Conservation (phyloP, 768 basidiomycete species). For the Mrakia hoshinonis region DNA sequence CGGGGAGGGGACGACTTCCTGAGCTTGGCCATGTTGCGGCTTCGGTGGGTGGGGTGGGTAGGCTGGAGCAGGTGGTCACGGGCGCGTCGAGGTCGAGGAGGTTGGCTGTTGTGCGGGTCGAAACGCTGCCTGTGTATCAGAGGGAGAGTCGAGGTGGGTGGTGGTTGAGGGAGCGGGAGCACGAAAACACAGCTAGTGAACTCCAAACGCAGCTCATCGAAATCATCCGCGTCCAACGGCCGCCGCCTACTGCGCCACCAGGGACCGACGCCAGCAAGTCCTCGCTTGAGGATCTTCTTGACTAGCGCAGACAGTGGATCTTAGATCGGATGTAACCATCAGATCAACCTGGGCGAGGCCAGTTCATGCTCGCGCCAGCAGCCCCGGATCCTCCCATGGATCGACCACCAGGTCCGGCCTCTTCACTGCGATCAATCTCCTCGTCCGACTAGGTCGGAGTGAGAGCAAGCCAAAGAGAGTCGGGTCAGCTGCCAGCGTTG, state of each 20-base stretch:
- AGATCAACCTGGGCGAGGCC: not conserved
- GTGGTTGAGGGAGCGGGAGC: not conserved
- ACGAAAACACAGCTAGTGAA: not conserved
- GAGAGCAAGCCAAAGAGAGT: too few relatives aligned
- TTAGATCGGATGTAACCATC: not conserved
- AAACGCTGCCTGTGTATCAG: too few relatives aligned
- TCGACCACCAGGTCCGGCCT: conserved; percentile 13
- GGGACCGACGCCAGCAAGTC: not conserved
- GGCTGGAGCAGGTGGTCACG: too few relatives aligned
- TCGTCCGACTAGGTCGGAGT: conserved; percentile 26
- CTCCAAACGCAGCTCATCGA: not conserved
- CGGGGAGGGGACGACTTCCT: not conserved
- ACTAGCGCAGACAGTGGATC: not conserved
- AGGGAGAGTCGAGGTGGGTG: too few relatives aligned
- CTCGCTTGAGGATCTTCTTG: not conserved
- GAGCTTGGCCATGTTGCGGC: not conserved
- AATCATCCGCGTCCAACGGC: not conserved
- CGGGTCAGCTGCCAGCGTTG: too few relatives aligned
- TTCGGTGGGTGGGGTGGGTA: not conserved
- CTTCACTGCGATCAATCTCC: conserved; percentile 28
- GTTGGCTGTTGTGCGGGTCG: too few relatives aligned
- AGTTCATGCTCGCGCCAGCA: not conserved
- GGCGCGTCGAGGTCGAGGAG: too few relatives aligned
- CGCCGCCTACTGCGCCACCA: not conserved
- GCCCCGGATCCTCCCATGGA: not conserved